Base-by-base conservation (phyloP, 148 eudicot genomes). In the Oxyria digyna region DNA sequence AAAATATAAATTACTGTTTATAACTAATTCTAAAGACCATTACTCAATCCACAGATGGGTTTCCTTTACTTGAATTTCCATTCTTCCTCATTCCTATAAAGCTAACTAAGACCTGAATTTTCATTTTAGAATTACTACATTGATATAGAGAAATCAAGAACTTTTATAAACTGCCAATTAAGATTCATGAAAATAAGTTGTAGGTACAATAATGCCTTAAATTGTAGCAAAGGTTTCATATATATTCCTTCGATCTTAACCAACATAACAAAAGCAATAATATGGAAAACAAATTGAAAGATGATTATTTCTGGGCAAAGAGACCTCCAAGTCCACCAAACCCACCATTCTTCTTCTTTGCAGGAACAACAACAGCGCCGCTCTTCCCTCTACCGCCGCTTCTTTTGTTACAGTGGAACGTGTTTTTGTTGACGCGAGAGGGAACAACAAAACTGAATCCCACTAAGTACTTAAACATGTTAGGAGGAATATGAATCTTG, bases 311-410 rank as follows among this genome's bases (percentile, higher is more conserved):
- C 68, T 74, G 69, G 37, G 77, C 73, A 45, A 69, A 74, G 55
- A 74, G 73, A 21, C 65, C 69, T 45, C 77, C 77, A 26, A 74
- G n/a, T 40, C 75, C n/a, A n/a, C n/a, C 75, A 32, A 74, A 48
- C n/a, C 77, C 69, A 24, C 77, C 77, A 48, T 63, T 70, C 38
- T 67, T 67, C 69, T 74, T 69, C 77, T 62, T 74, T 6, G 40
- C 23, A 0, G 73, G 77, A 4, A 64, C 63, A 15, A 42, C 15
- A 12, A 69, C 65, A 0, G 73, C 21, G 32, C 15, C 21, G 20
- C 23, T 67, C 62, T 64, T 33, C 12, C 75, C 75, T 35, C 75
- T 71, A 52, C 74, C 70, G 32, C 69, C 74, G 35, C 35, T 49
- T n/a, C n/a, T n/a, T n/a, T n/a, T n/a, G n/a, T n/a, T n/a, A n/a